Evolutionary conservation across 305 asterid genomes (phyloP).

Genomic region (Ajuga reptans): DNA sequence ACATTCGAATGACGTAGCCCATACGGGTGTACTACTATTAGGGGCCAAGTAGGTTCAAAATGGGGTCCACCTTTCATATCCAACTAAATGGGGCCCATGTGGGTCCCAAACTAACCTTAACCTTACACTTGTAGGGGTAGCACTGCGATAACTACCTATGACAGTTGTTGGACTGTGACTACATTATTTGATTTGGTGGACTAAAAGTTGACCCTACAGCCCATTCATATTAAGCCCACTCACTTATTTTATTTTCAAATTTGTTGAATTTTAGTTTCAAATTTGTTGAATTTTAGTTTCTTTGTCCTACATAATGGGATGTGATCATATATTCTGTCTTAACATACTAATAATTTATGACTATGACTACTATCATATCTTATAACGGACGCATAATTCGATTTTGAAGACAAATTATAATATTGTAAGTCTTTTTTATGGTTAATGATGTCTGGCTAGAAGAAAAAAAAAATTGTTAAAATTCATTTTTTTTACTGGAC

Average conservation of each 20-base stretch:
- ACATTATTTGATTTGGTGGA: conserved; percentile 12
- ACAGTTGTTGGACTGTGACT: conserved; percentile 25
- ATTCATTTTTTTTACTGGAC: too few relatives aligned
- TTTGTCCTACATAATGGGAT: too few relatives aligned
- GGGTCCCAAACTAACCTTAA: background rate
- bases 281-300: background rate
- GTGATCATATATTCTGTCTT: background rate
- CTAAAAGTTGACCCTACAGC: background rate
- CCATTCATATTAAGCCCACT: background rate
- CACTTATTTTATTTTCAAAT: background rate
- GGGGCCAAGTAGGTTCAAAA: too few relatives aligned
- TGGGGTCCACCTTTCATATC: background rate
- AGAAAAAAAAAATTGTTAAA: too few relatives aligned
- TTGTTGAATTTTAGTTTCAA: conserved; percentile 5
- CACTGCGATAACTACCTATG: conserved; percentile 26
- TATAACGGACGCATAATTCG: background rate
- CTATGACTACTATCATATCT: conserved; percentile 7
- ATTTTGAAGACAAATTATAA: too few relatives aligned
- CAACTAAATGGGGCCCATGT: background rate
- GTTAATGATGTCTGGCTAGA: too few relatives aligned
- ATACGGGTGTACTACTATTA: too few relatives aligned
- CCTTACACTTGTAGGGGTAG: conserved; percentile 14
- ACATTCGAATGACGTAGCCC: too few relatives aligned
- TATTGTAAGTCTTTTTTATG: too few relatives aligned
- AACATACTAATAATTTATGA: conserved; percentile 4